Evolutionary conservation across 768 basidiomycete genomes (phyloP).

Genomic region (Mycena indigotica): DNA sequence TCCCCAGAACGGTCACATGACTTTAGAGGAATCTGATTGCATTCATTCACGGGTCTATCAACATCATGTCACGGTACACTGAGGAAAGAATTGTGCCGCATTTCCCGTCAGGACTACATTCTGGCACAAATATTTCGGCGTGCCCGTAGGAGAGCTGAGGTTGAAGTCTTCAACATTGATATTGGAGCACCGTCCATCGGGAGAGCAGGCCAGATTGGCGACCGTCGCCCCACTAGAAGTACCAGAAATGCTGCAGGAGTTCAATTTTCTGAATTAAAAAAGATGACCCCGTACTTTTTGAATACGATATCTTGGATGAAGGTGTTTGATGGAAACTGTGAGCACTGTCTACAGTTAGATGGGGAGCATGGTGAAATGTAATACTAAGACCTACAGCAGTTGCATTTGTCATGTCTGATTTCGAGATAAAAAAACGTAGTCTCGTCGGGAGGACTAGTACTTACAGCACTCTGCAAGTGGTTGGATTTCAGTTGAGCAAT

Average conservation of each 20-base stretch:
- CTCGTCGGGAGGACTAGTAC: too few species aligned
- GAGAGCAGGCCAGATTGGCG: slow-evolving; percentile 56
- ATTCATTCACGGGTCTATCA: too few species aligned
- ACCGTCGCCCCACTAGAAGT: slow-evolving; percentile 55
- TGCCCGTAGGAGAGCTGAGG: slow-evolving; percentile 44
- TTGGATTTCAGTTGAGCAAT: not conserved
- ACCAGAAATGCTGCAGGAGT: slow-evolving; percentile 48
- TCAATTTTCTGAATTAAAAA: slow-evolving; percentile 1
- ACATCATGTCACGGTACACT: slow-evolving; percentile 36
- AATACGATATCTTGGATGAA: slow-evolving; percentile 59
- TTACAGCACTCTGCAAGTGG: not conserved
- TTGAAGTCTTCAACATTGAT: slow-evolving; percentile 47
- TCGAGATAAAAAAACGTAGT: not conserved
- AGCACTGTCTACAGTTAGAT: slow-evolving; percentile 30
- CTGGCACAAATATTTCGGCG: slow-evolving; percentile 50
- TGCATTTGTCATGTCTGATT: slow-evolving; percentile 42
- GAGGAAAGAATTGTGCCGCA: slow-evolving; percentile 46
- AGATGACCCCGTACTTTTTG: slow-evolving; percentile 39
- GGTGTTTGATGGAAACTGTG: slow-evolving; percentile 54
- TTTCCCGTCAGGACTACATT: slow-evolving; percentile 53
- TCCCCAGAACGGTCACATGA: too few species aligned
- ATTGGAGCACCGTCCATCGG: slow-evolving; percentile 49
- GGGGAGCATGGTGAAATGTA: not conserved
- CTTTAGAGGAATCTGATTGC: too few species aligned
- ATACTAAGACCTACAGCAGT: slow-evolving; percentile 23